Evolutionary conservation across 805 yeast species (phyloP).

Genomic region (Myxozyma melibiosi): DNA sequence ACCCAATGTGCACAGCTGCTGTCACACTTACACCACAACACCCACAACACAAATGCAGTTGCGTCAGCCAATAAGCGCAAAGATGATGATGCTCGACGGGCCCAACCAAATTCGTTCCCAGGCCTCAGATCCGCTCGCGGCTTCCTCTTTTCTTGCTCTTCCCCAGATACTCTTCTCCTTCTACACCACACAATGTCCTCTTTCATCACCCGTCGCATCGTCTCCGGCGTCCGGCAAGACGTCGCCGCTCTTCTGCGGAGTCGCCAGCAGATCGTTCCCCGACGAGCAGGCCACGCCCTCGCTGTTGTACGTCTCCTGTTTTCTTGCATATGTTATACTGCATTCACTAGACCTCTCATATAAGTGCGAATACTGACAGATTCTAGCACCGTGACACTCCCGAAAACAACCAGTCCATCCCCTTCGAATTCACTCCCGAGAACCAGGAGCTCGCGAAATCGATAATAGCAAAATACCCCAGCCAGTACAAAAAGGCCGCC

Average conservation of each 20-base stretch:
- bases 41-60: neutral
- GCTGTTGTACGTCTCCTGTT: conserved; percentile 20
- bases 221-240: conserved; percentile 8
- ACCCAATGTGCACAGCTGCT: no score
- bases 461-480: conserved; percentile 77
- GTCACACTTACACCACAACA: neutral
- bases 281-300: conserved; percentile 27
- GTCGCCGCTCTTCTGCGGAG: conserved; percentile 8
- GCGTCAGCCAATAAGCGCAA: conserved; percentile 1
- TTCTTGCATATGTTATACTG: no score
- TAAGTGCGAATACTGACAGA: no score
- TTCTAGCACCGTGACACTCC: conserved; percentile 66
- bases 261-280: conserved; percentile 8
- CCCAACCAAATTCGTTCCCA: neutral
- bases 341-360: no score
- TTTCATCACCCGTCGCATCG: conserved; percentile 15
- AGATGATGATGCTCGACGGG: conserved; percentile 7
- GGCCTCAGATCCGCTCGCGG: neutral
- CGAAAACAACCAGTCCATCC: conserved; percentile 64
- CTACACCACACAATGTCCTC: conserved; percentile 5
- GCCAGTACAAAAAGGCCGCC: conserved; percentile 85
- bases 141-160: neutral
- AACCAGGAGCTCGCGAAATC: conserved; percentile 69
- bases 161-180: neutral
- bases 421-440: conserved; percentile 71